phyloP scores from a whole-genome alignment of 2,329 filamentous ascomycete genomes.

The Lasiodiplodia theobromae region DNA sequence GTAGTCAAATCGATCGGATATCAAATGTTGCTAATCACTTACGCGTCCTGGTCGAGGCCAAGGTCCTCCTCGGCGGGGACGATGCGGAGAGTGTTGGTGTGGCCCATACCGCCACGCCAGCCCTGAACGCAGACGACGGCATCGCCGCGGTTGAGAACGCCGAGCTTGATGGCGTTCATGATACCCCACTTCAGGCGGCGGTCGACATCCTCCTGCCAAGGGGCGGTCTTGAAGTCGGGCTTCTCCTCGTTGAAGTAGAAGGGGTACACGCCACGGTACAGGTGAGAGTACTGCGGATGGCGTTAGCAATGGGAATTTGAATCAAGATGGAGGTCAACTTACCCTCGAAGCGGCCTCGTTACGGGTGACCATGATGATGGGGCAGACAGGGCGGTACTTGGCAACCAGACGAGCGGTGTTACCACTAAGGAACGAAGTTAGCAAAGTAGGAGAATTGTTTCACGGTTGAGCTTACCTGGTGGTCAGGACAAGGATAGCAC shows the following conservation, averaged over 20 bases:
- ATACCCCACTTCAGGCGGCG: slow-evolving; percentile 98
- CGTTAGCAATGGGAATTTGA: slow-evolving; percentile 29
- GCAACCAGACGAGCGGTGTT: slow-evolving; percentile 93
- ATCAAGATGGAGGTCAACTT: slow-evolving; percentile 42
- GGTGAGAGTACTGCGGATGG: slow-evolving; percentile 72
- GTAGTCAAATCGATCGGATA: slow-evolving; percentile 26
- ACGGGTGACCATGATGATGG: slow-evolving; percentile 98
- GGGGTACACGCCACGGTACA: slow-evolving; percentile 97
- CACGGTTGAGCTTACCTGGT: slow-evolving; percentile 67
- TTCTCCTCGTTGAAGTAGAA: slow-evolving; percentile 94
- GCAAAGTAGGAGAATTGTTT: slow-evolving; percentile 24
- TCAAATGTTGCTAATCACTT: slow-evolving; percentile 25
- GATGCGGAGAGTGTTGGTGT: slow-evolving; percentile 78
- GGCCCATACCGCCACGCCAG: slow-evolving; percentile 90
- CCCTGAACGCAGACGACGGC: slow-evolving; percentile 85
- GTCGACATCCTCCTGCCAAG: slow-evolving; percentile 99
- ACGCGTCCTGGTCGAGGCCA: slow-evolving; percentile 57
- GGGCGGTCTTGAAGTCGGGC: slow-evolving; percentile 89
- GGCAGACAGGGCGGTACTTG: slow-evolving; percentile 98
- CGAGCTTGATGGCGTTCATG: slow-evolving; percentile 81
- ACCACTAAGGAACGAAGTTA: slow-evolving; percentile 62
- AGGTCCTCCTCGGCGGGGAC: slow-evolving; percentile 59
- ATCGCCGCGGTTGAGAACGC: slow-evolving; percentile 74
- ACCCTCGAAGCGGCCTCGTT: slow-evolving; percentile 79
- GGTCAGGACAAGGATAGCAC: slow-evolving; percentile 93